Conservation (phyloP, 768 basidiomycete genomes). For the Boletus fagicola region DNA sequence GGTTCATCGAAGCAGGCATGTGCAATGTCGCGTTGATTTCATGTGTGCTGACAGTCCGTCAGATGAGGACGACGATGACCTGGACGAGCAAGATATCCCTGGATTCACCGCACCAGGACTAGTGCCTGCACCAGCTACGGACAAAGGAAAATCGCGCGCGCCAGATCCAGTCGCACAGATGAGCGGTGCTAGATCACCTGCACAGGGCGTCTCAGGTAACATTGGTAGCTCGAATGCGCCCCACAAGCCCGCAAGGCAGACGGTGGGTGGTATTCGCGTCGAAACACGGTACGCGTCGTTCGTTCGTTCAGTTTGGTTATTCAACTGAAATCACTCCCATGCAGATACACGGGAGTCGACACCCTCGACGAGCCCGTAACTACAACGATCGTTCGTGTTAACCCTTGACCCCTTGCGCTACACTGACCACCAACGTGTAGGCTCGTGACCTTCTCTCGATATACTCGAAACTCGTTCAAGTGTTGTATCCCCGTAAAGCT, state of each 20-base stretch:
- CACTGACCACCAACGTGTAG: slow-evolving; percentile 40
- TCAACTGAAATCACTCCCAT: not conserved
- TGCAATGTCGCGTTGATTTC: not conserved
- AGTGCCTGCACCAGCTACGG: slow-evolving; percentile 41
- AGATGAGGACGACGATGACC: slow-evolving; percentile 75
- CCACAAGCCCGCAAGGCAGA: slow-evolving; percentile 52
- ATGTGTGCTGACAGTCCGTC: slow-evolving; percentile 4
- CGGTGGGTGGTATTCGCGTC: slow-evolving; percentile 80
- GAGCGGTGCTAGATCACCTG: slow-evolving; percentile 30
- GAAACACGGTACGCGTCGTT: slow-evolving; percentile 71
- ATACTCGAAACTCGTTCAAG: slow-evolving; percentile 90
- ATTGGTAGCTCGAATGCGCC: slow-evolving; percentile 55
- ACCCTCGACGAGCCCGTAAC: slow-evolving; percentile 92
- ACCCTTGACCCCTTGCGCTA: slow-evolving; percentile 1
- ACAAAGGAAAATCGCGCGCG: slow-evolving; percentile 75
- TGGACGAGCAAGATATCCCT: slow-evolving; percentile 80
- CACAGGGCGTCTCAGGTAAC: slow-evolving; percentile 60
- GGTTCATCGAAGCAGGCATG: slow-evolving; percentile 78
- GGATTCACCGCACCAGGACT: slow-evolving; percentile 68
- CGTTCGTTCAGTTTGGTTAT: not conserved
- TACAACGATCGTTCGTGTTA: slow-evolving; percentile 74
- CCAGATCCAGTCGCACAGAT: slow-evolving; percentile 50
- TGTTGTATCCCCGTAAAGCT: slow-evolving; percentile 80
- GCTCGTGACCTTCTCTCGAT: slow-evolving; percentile 87
- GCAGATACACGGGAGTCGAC: slow-evolving; percentile 72